phyloP scores from a whole-genome alignment of 495 filamentous ascomycete genomes.

The Hyaloscypha variabilis region DNA sequence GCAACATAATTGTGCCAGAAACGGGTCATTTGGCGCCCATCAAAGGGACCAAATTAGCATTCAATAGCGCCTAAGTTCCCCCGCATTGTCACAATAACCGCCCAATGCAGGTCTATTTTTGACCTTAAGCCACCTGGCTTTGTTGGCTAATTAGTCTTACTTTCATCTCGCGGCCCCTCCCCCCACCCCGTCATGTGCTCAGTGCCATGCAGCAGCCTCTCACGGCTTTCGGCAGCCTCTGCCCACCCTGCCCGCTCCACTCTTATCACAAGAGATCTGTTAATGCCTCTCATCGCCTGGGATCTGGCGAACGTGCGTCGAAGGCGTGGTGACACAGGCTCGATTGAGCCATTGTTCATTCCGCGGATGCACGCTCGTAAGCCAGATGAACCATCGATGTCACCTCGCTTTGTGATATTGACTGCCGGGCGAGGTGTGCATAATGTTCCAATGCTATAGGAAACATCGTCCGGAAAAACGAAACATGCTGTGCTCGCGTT shows the following conservation, averaged over 20 bases:
- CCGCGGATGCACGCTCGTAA: slow-evolving; percentile 4
- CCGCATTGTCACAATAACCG: slow-evolving; percentile 23
- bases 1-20: slow-evolving; percentile 27
- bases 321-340: slow-evolving; percentile 3
- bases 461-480: not conserved
- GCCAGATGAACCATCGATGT: slow-evolving; percentile 9
- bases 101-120: slow-evolving; percentile 32
- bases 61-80: not conserved
- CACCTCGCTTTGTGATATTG: not conserved
- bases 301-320: not conserved
- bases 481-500: not conserved
- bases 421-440: not conserved
- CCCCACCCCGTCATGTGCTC: slow-evolving; percentile 1
- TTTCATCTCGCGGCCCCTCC: slow-evolving; percentile 1
- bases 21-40: not conserved
- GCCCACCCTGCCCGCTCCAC: not conserved
- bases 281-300: not conserved
- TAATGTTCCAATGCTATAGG: not conserved
- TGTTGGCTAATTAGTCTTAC: slow-evolving; percentile 29
- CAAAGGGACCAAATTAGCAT: not conserved
- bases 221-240: slow-evolving; percentile 3
- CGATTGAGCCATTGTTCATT: slow-evolving; percentile 12
- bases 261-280: slow-evolving; percentile 7
- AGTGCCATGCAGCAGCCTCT: not conserved
- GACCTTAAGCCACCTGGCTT: not conserved